Base-by-base conservation (phyloP, 768 basidiomycete species). In the Chalciporus chontae region DNA sequence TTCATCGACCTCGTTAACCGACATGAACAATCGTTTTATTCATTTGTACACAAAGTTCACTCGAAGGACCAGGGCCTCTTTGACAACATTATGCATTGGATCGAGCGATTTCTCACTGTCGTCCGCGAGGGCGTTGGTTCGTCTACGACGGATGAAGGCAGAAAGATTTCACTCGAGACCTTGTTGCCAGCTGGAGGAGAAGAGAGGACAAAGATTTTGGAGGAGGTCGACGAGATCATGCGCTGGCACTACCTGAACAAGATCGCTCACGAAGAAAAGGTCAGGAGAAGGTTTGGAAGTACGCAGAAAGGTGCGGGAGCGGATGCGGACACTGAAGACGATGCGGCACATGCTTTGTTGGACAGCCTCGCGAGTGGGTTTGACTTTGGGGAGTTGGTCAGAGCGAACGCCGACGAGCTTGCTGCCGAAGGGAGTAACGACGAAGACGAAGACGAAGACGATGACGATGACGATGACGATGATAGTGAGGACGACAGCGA, bases 41-140 rank as follows among this genome's bases (percentile, higher is more conserved):
- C 78, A 50, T 99, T 99, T 64, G 94, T 99, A 23, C 93, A 99
- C 79, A 96, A 95, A 59, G 96, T 99, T 2, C 96, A 99, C 63
- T 86, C 92, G 40, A 97, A 97, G 65, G 96, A 96, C 31, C 87
- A 94, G 62, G 87, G 85, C 18, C 77, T 99, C 11, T 99, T 99
- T 67, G 88, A 94, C 61, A 82, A 78, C 60, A 82, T 99, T 50
- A 97, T 97, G 93, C 80, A 77, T 34, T 99, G 96, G 96, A 87
- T 96, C 67, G 94, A 98, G 69, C 80, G 90, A 31, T 98, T 98
- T 73, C 77, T 98, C 51, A 88, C 87, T 21, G 80, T 89, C 47
- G 81, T 94, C 41, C 87, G 96, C 10, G 93, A 94, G 52, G 96
- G 96, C 5, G 69, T 98, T 5, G 87, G 90, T 4, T 70, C 73